Percentiles rank a stretch among this genome's conserved stretches.
Evolutionary conservation across 257 asterid genomes (phyloP).

Genomic region (Osmanthus fragrans): DNA sequence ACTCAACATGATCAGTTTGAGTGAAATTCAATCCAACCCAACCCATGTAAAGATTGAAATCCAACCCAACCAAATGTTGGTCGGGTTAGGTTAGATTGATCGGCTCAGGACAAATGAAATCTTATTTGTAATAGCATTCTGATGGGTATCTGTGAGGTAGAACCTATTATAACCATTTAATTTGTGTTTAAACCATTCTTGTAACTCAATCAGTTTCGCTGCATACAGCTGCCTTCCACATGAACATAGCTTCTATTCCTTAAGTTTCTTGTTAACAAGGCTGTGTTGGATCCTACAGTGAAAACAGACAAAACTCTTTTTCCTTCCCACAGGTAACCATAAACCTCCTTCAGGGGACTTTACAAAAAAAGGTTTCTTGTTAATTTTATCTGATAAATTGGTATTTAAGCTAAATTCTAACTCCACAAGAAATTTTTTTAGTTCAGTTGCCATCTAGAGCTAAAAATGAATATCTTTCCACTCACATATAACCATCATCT

Average conservation of each 20-base stretch:
- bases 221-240: background rate
- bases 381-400: no score
- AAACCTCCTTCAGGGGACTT: background rate
- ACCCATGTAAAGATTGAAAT: no score
- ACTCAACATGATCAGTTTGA: no score
- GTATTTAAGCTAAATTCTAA: no score
- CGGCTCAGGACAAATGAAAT: no score
- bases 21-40: no score
- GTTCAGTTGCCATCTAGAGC: no score
- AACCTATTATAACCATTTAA: background rate
- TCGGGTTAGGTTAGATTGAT: no score
- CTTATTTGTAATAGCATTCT: background rate
- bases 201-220: background rate
- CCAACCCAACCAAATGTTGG: no score
- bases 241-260: background rate
- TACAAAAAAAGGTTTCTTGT: background rate
- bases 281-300: background rate
- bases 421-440: no score
- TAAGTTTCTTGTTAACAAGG: background rate
- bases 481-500: background rate
- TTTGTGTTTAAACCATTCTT: background rate
- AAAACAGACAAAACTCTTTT: no score
- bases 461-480: no score
- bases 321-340: background rate
- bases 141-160: background rate